Evolutionary conservation across 345 rosid species (phyloP).

Genomic region (Boechera stricta): DNA sequence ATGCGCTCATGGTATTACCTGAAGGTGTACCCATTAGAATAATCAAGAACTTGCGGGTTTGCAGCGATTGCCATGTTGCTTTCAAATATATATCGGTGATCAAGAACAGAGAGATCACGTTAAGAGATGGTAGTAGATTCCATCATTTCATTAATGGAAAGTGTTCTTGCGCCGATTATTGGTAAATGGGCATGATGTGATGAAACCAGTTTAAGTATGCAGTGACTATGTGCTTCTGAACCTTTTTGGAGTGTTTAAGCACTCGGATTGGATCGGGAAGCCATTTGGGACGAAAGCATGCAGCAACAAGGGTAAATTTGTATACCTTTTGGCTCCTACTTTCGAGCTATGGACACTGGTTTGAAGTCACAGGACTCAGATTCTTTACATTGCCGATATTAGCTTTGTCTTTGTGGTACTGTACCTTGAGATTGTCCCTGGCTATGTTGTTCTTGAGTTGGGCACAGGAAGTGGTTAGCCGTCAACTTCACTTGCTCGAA

Average conservation of each 20-base stretch:
- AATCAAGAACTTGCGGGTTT: constrained; percentile 79
- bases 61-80: constrained; percentile 77
- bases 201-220: neutral
- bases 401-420: constrained; percentile 45
- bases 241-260: constrained; percentile 73
- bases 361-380: constrained; percentile 77
- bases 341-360: constrained; percentile 35
- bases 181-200: constrained; percentile 46
- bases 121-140: constrained; percentile 81
- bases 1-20: constrained; percentile 62
- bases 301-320: constrained; percentile 71
- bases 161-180: constrained; percentile 85
- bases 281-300: constrained; percentile 71
- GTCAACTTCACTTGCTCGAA: constrained; percentile 73
- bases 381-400: constrained; percentile 66
- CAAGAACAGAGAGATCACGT: constrained; percentile 64
- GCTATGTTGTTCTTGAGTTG: constrained; percentile 76
- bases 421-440: constrained; percentile 73
- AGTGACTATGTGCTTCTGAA: constrained; percentile 52
- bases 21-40: constrained; percentile 67
- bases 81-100: constrained; percentile 69
- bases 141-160: constrained; percentile 75
- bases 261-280: constrained; percentile 80
- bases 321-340: constrained; percentile 63
- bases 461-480: constrained; percentile 83